These are phyloP conservation scores for Cladosporium cucumerinum DNA, from an alignment of 2,329 filamentous ascomycete species.

Conservation along the genomic window DNA sequence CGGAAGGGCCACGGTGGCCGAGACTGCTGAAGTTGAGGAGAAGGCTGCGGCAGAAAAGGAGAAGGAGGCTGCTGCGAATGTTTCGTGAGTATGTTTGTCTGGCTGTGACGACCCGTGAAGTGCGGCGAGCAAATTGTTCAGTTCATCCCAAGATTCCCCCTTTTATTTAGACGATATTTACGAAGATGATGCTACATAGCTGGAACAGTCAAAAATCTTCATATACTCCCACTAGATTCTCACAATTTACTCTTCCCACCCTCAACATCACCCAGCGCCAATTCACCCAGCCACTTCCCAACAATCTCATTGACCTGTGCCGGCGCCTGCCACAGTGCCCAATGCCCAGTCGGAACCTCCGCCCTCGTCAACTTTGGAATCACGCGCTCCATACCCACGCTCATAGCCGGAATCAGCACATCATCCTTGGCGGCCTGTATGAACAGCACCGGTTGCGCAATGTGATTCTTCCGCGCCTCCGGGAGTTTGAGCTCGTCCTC, in stretches of 20 bases:
- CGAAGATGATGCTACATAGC: background rate
- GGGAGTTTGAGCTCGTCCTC: slow-evolving; percentile 62
- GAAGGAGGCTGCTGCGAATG: background rate
- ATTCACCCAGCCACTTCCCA: slow-evolving; percentile 61
- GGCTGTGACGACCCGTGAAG: background rate
- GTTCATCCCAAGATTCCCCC: background rate
- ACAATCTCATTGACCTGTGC: slow-evolving; percentile 68
- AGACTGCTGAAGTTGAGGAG: slow-evolving; percentile 20
- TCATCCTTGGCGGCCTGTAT: slow-evolving; percentile 68
- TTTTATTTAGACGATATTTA: background rate
- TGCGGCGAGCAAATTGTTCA: background rate
- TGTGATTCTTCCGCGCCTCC: slow-evolving; percentile 17
- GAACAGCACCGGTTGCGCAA: slow-evolving; percentile 61
- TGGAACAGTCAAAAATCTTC: background rate
- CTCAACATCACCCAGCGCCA: slow-evolving; percentile 45
- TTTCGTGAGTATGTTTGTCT: background rate
- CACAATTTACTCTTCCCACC: slow-evolving; percentile 41
- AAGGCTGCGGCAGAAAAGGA: background rate
- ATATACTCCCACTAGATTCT: background rate
- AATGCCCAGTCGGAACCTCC: slow-evolving; percentile 71
- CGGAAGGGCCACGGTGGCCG: slow-evolving; percentile 30
- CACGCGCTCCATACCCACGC: slow-evolving; percentile 64
- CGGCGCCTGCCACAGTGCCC: slow-evolving; percentile 74
- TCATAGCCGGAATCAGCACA: slow-evolving; percentile 70
- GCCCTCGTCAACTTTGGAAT: slow-evolving; percentile 63